These are phyloP conservation scores for Yarrowia hollandica DNA, from an alignment of 805 yeast species.

Conservation along the genomic window DNA sequence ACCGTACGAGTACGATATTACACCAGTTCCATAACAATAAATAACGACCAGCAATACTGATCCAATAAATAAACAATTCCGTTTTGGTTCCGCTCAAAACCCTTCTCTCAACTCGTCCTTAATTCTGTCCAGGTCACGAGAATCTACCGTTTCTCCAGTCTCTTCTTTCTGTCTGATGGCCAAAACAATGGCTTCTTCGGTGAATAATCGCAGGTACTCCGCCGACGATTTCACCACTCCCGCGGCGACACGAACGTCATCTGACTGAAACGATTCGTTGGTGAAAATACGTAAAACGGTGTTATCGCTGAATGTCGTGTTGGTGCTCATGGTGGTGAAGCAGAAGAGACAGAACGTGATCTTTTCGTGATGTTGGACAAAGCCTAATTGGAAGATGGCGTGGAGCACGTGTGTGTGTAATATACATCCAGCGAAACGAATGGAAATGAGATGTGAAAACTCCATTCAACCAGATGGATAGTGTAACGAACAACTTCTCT, in stretches of 20 bases:
- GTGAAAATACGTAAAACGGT: conserved; percentile 14
- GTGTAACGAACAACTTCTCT: too few species aligned
- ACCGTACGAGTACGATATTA: too few species aligned
- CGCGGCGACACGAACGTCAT: neutral
- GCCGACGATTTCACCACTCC: conserved; percentile 17
- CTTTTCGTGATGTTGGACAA: neutral
- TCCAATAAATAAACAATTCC: neutral
- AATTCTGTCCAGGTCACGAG: neutral
- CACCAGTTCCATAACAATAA: too few species aligned
- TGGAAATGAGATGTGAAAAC: too few species aligned
- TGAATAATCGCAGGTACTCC: conserved; percentile 10
- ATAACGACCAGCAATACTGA: too few species aligned
- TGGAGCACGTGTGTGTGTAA: too few species aligned
- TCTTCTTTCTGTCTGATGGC: neutral
- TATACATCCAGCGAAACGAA: too few species aligned
- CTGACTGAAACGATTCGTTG: conserved; percentile 13
- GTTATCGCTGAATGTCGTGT: conserved; percentile 19
- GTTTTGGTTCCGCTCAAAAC: neutral
- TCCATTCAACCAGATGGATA: too few species aligned
- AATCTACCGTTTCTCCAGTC: conserved; percentile 1
- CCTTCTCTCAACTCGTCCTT: conserved; percentile 4
- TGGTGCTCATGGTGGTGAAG: neutral
- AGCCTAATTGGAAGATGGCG: too few species aligned
- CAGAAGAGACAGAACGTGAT: too few species aligned
- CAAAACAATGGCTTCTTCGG: conserved; percentile 7